These are phyloP conservation scores for Plasmodium reichenowi DNA, from an alignment of 169 alveolate species.

Conservation along the genomic window DNA sequence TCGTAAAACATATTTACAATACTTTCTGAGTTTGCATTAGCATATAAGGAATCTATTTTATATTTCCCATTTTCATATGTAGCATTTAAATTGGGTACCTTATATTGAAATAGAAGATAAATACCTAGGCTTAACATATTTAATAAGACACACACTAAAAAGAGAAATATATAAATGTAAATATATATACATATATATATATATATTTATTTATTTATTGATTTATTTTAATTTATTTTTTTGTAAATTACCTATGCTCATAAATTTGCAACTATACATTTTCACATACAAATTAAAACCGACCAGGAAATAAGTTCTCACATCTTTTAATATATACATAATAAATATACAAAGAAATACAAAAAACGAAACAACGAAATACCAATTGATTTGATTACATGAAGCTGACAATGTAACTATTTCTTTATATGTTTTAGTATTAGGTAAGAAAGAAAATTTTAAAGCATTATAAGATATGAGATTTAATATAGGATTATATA, in stretches of 20 bases:
- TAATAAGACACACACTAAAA: conserved; percentile 8
- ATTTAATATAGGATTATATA: conserved; percentile 76
- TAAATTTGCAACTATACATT: conserved; percentile 20
- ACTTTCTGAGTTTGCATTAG: neutral
- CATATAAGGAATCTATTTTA: neutral
- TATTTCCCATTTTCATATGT: conserved; percentile 29
- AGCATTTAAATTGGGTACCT: conserved; percentile 11
- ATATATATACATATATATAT: conserved; percentile 1
- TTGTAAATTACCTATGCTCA: conserved; percentile 36
- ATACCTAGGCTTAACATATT: conserved; percentile 25
- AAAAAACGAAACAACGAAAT: conserved; percentile 29
- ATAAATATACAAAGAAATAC: conserved; percentile 21
- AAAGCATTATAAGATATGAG: conserved; percentile 76
- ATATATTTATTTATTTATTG: neutral
- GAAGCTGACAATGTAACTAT: conserved; percentile 43
- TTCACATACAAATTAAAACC: conserved; percentile 47
- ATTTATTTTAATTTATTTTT: neutral
- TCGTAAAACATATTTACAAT: conserved; percentile 19
- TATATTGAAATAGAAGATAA: conserved; percentile 11
- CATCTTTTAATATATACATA: conserved; percentile 17
- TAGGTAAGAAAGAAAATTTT: conserved; percentile 77
- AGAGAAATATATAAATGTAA: neutral
- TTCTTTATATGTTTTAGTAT: conserved; percentile 55
- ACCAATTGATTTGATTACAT: conserved; percentile 11
- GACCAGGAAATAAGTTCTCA: conserved; percentile 24